Evolutionary conservation across 148 eudicot species (phyloP), one percentile per base, ranked within the genome.

Genomic region (Camellia granthamiana): DNA sequence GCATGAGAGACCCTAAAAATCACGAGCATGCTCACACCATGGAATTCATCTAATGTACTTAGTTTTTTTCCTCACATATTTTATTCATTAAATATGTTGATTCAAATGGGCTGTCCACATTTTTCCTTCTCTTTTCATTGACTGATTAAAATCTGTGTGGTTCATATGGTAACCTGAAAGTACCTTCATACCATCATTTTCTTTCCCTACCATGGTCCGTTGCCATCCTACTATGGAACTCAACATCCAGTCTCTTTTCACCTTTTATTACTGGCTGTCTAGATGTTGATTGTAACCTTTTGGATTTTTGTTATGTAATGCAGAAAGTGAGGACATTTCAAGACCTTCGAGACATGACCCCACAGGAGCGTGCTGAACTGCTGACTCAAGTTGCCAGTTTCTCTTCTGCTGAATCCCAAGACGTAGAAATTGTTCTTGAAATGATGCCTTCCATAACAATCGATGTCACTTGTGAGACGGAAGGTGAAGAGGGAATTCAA

Each of bases 401-500:
- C 79, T 88, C 97, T 69, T 84, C 83, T 74, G 63, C 85, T 18
- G 86, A 92, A 76, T 82, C 87, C 10, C 89, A 90, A 69, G 97
- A 94, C 42, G 91, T 94, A 47, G 97, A 94, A 80, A 88, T 67
- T 61, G 97, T 94, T 12, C 88, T 94, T 19, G 89, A 91, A 81
- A 88, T 91, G 88, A 90, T 92, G 90, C 98, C 98, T 59, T 82
- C 85, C 49, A 75, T 93, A 44, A 84, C 89, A 60, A 55, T 92
- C 52, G 95, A 94, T 61, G 86, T 88, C 74, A 89, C 88, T 58
- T 91, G 93, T 68, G 92, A 91, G 84, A 94, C 98, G 2, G 97
- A 92, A 85, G 98, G 97, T 38, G 98, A 94, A 84, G 97, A 94
- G 79, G 97, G 87, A 60, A 82, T 94, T 44, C 98, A 92, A 84